Evolutionary conservation across 1,139 yeast species (phyloP).

Genomic region (Blastobotrys illinoisensis): DNA sequence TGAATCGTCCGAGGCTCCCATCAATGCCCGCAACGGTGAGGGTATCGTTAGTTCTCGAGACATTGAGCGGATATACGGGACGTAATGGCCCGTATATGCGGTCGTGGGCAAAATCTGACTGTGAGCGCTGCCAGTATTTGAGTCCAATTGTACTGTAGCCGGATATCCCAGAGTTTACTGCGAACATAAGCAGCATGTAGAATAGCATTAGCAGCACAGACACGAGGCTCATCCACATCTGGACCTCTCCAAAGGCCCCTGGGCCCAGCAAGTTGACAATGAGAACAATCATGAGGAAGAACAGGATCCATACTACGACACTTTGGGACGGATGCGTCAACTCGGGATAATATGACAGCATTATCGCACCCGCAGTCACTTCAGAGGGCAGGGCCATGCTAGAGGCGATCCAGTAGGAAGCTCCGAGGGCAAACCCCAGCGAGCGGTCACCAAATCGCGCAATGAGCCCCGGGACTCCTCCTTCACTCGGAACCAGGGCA

Average conservation of each 20-base stretch:
- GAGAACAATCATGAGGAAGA: constrained; percentile 48
- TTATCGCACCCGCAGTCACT: constrained; percentile 69
- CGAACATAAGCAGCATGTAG: constrained; percentile 59
- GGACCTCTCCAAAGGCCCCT: constrained; percentile 69
- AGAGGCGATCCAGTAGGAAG: constrained; percentile 72
- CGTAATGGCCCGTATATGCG: constrained; percentile 67
- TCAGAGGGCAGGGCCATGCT: constrained; percentile 74
- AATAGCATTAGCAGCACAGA: constrained; percentile 52
- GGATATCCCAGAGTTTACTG: constrained; percentile 47
- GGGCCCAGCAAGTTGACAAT: constrained; percentile 60
- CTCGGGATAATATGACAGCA: constrained; percentile 60
- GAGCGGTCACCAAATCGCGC: constrained; percentile 82
- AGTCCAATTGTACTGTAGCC: constrained; percentile 47
- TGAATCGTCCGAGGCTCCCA: constrained; percentile 59
- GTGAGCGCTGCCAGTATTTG: constrained; percentile 53
- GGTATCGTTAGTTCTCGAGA: constrained; percentile 22
- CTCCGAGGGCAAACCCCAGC: constrained; percentile 76
- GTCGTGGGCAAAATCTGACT: constrained; percentile 46
- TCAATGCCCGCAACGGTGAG: constrained; percentile 42
- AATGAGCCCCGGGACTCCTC: constrained; percentile 56
- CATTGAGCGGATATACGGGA: constrained; percentile 49
- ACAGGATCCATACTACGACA: constrained; percentile 61
- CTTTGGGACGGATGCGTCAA: constrained; percentile 48
- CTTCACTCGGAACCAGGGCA: constrained; percentile 73
- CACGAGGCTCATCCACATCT: constrained; percentile 55